Conservation (phyloP, 345 rosid species). For the Lenwebbia sp. region DNA sequence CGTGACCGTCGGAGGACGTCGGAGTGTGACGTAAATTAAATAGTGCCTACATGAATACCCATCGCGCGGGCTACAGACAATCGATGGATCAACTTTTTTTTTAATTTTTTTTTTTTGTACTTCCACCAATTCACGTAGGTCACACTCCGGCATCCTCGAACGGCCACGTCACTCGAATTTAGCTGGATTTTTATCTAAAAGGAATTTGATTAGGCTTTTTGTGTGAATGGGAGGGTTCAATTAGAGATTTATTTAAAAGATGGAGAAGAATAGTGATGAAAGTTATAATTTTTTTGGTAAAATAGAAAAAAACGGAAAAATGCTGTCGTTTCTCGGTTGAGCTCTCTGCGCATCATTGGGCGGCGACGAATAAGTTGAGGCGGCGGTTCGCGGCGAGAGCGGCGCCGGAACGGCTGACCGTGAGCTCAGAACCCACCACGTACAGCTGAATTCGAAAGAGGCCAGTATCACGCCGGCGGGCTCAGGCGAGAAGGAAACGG, state of each 20-base stretch:
- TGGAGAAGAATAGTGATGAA: neutral
- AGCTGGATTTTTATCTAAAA: neutral
- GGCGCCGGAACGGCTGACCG: neutral
- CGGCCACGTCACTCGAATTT: neutral
- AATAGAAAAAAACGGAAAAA: neutral
- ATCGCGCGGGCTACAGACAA: fast-evolving
- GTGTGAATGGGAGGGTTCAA: neutral
- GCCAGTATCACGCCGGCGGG: neutral
- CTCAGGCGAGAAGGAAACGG: neutral
- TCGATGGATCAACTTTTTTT: neutral
- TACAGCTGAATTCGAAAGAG: neutral
- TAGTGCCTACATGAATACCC: neutral
- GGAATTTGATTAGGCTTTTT: neutral
- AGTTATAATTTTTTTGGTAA: neutral
- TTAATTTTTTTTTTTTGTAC: too few species aligned
- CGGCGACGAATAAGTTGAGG: neutral
- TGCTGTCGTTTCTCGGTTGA: neutral
- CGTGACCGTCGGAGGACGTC: too few species aligned
- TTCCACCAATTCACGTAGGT: too few species aligned
- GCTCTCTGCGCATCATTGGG: neutral
- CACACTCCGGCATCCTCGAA: too few species aligned
- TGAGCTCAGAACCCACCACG: neutral
- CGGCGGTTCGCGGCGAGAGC: neutral
- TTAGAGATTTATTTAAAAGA: neutral
- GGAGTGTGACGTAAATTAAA: neutral